These are phyloP conservation scores for Aquilaria yunnanensis DNA, from an alignment of 345 rosid species.

Conservation along the genomic window DNA sequence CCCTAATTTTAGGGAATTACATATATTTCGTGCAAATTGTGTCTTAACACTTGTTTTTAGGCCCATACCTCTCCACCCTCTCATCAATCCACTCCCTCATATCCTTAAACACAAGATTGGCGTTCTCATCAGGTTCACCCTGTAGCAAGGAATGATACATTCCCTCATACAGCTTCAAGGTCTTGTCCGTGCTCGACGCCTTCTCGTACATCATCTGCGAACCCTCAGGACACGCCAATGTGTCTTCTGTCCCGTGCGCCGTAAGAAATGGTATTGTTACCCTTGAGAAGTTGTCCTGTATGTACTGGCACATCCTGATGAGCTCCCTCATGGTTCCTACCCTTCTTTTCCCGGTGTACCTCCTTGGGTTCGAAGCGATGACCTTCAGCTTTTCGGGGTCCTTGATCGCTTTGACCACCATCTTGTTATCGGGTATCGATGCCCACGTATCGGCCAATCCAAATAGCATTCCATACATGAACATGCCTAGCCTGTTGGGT, in stretches of 20 bases:
- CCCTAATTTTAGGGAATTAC: too few species aligned
- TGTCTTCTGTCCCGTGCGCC: constrained; percentile 77
- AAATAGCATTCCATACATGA: constrained; percentile 74
- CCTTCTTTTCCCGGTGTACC: constrained; percentile 80
- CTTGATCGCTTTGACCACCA: constrained; percentile 81
- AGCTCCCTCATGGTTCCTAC: constrained; percentile 98
- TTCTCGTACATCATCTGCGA: constrained; percentile 74
- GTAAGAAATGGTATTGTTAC: constrained; percentile 68
- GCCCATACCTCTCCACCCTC: constrained; percentile 59
- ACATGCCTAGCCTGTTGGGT: constrained; percentile 64
- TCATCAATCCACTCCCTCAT: constrained; percentile 98
- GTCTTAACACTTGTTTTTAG: constrained; percentile 6
- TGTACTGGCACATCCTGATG: constrained; percentile 57
- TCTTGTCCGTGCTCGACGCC: constrained; percentile 70
- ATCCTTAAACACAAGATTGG: constrained; percentile 61
- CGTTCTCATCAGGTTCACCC: constrained; percentile 89
- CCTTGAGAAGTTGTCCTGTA: constrained; percentile 63
- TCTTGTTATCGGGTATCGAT: constrained; percentile 74
- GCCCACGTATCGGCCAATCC: constrained; percentile 98
- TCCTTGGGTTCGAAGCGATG: constrained; percentile 75
- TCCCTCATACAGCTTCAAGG: constrained; percentile 80
- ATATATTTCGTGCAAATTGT: too few species aligned
- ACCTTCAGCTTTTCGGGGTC: constrained; percentile 79
- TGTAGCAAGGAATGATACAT: constrained; percentile 91
- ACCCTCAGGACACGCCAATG: constrained; percentile 67